Base-by-base conservation (phyloP, 2,329 filamentous ascomycete species). In the Dactylonectria macrodidyma region DNA sequence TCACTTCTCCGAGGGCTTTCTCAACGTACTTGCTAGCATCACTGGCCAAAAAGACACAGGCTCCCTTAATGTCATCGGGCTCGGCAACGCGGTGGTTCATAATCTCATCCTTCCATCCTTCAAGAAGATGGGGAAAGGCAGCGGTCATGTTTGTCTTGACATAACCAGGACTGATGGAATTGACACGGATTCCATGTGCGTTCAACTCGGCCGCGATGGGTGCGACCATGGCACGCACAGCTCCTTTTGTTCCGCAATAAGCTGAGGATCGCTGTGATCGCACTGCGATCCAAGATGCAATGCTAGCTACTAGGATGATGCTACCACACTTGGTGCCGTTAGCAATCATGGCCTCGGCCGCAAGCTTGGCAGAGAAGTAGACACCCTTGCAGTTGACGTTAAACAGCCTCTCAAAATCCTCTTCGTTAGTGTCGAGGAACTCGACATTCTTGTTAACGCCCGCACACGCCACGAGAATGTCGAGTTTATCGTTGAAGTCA, bases 361-460 rank as follows among this genome's bases (percentile, higher is more conserved):
- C 85, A 9, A 85, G 71, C 70, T 87, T 84, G 0, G 86, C 86
- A 0, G 88, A 88, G 55, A 88, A 81, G 79, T 88, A 93, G 50
- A 92, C 86, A 4, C 87, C 87, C 79, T 90, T 90, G 65, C 92
- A 89, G 71, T 93, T 92, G 60, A 92, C 89, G 57, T 85, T 84
- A 73, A 92, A 90, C 22, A 90, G 86, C 59, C 84, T 84, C 73
- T 91, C 88, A 73, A 90, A 92, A 58, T 92, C 90, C 12, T 85
- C 84, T 62, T 91, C 89, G 0, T 87, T 90, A 0, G 90, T 86
- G 26, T 85, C 77, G 1, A 90, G 91, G 2, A 89, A 85, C 81
- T 90, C 89, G 74, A 90, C 90, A 30, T 77, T 78, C 75, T 90
- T 90, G 41, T 85, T 86, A 10, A 85, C 84, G 2, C 88, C 88